A percentile compares a stretch with the other conserved stretches of the same genome.
phyloP scores from a whole-genome alignment of 192 early-diverging fungal species.

The Piromyces finnis region DNA sequence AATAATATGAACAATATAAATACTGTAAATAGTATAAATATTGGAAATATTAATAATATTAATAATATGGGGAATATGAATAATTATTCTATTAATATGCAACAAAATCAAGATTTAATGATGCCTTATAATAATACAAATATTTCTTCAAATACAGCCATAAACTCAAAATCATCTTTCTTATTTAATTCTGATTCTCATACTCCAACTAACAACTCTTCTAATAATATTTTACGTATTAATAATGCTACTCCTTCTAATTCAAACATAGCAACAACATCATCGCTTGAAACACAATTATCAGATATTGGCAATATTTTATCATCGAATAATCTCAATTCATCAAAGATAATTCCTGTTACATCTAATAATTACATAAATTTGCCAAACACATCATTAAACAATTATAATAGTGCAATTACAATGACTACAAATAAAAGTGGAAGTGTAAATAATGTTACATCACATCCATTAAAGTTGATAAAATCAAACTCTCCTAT shows the following conservation, averaged over 20 bases:
- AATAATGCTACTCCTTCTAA: not conserved
- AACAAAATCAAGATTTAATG: not conserved
- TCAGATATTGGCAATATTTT: not conserved
- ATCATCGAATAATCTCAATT: not conserved
- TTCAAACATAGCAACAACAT: not conserved
- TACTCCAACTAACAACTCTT: not conserved
- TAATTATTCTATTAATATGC: not conserved
- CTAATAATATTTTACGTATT: not conserved
- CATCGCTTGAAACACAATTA: not conserved
- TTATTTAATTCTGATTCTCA: not conserved
- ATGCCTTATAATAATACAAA: not conserved
- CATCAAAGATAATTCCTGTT: not conserved
- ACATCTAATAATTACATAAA: not conserved
- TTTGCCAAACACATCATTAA: not conserved
- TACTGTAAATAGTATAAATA: not conserved
- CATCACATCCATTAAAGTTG: not conserved
- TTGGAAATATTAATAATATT: not conserved
- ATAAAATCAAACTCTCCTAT: not conserved
- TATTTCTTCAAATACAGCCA: not conserved
- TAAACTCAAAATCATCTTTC: not conserved
- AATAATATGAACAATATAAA: not conserved
- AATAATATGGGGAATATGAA: not conserved
- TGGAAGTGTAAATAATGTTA: not conserved
- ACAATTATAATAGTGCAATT: not conserved
- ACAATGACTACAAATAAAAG: not conserved